phyloP scores from a whole-genome alignment of 805 yeast genomes.

The Yarrowia osloensis region DNA sequence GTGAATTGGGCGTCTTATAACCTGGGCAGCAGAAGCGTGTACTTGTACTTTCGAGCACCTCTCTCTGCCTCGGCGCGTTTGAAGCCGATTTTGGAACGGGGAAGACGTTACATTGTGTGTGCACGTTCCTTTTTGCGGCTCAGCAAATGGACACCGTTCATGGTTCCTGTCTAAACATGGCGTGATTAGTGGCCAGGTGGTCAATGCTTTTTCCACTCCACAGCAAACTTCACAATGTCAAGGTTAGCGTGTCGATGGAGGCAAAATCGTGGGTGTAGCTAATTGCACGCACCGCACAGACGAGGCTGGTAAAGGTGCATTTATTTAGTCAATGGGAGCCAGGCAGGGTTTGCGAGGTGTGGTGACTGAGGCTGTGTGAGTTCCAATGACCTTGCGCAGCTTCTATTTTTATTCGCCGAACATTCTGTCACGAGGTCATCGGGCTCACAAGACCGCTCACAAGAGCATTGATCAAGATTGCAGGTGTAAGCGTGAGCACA shows the following conservation, averaged over 20 bases:
- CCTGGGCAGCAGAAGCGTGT: too few relatives aligned
- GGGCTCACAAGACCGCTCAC: conserved; percentile 10
- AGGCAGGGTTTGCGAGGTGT: neutral
- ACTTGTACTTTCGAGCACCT: too few relatives aligned
- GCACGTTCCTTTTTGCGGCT: neutral
- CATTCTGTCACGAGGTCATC: neutral
- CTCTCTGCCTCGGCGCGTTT: too few relatives aligned
- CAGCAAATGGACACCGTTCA: neutral
- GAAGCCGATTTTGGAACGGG: too few relatives aligned
- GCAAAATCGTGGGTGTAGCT: neutral
- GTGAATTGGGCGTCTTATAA: too few relatives aligned
- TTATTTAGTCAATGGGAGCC: neutral
- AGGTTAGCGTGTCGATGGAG: neutral
- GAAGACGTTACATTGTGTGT: too few relatives aligned
- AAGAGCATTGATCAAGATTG: neutral
- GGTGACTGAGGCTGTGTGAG: neutral
- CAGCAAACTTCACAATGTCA: neutral
- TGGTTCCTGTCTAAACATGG: neutral
- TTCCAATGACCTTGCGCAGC: neutral
- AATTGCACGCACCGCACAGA: neutral
- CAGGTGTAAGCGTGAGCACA: neutral
- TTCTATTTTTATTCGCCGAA: neutral
- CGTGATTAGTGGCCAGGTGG: neutral
- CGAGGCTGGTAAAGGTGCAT: neutral
- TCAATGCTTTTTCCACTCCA: neutral